Percentiles rank a stretch among this genome's conserved stretches.
Conservation (phyloP, 2,329 filamentous ascomycete genomes). For the Alternaria triticimaculans region DNA sequence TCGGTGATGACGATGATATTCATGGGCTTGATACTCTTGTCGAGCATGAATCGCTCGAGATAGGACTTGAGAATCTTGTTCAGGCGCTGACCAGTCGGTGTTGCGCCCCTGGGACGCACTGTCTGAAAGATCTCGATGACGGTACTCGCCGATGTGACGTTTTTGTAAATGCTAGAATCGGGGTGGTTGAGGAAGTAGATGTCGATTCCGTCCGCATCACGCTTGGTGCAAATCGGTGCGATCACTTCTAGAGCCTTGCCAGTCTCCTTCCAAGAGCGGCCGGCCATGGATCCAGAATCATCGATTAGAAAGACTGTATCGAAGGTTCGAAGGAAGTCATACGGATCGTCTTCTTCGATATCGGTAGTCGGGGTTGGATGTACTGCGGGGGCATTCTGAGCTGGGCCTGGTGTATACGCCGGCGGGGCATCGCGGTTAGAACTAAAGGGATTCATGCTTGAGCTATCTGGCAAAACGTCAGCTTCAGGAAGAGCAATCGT, state of each 20-base stretch:
- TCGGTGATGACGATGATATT: slow-evolving; percentile 96
- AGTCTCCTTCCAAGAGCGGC: slow-evolving; percentile 78
- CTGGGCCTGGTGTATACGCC: slow-evolving; percentile 48
- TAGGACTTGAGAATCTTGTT: slow-evolving; percentile 77
- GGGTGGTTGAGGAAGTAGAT: slow-evolving; percentile 86
- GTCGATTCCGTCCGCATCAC: slow-evolving; percentile 86
- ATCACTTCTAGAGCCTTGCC: slow-evolving; percentile 73
- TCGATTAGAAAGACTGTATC: slow-evolving; percentile 93
- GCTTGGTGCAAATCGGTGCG: slow-evolving; percentile 78
- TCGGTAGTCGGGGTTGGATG: slow-evolving; percentile 3
- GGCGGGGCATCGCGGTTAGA: slow-evolving; percentile 50
- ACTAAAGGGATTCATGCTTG: slow-evolving; percentile 37
- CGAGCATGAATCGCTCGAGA: slow-evolving; percentile 61
- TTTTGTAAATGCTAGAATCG: slow-evolving; percentile 66
- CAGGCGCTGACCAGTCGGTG: slow-evolving; percentile 77
- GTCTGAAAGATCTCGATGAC: slow-evolving; percentile 74
- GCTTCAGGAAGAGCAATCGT: neutral
- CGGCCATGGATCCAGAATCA: slow-evolving; percentile 87
- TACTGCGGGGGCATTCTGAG: slow-evolving; percentile 3
- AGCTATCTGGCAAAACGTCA: slow-evolving; percentile 26
- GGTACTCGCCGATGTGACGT: slow-evolving; percentile 63
- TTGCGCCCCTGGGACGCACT: slow-evolving; percentile 70
- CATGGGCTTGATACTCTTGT: slow-evolving; percentile 71
- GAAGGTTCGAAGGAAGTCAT: slow-evolving; percentile 77
- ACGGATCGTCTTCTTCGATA: slow-evolving; percentile 60